Evolutionary conservation across 345 rosid genomes (phyloP).

Genomic region (Balakata baccata): DNA sequence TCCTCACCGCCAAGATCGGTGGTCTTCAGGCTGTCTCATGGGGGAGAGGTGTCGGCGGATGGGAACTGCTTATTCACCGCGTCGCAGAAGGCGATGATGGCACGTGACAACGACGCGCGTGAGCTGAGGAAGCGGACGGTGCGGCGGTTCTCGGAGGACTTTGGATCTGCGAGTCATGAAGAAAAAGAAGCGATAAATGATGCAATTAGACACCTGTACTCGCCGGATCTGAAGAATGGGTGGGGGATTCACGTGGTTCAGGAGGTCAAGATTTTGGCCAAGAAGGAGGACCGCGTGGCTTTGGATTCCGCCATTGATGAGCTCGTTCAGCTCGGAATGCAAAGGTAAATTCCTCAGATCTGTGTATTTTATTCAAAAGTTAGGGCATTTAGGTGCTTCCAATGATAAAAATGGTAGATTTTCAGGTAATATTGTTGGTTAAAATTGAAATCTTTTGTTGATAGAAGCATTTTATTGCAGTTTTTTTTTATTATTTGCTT

Average conservation of each 20-base stretch:
- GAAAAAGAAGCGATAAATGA: slow-evolving; percentile 47
- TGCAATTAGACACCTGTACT: slow-evolving; percentile 78
- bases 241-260: slow-evolving; percentile 98
- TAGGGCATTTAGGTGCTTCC: background rate
- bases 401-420: background rate
- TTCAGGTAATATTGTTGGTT: background rate
- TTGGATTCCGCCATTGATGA: slow-evolving; percentile 78
- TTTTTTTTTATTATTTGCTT: slow-evolving; percentile 22
- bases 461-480: background rate
- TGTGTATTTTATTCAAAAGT: background rate
- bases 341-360: slow-evolving; percentile 43
- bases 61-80: slow-evolving; percentile 98
- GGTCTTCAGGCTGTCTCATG: slow-evolving; percentile 78
- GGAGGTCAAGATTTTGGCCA: slow-evolving; percentile 79
- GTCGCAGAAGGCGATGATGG: slow-evolving; percentile 64
- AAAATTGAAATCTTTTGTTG: background rate
- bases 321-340: slow-evolving; percentile 85
- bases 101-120: slow-evolving; percentile 72
- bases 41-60: slow-evolving; percentile 91
- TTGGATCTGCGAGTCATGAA: slow-evolving; percentile 54
- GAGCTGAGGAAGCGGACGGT: slow-evolving; percentile 68
- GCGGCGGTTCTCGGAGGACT: slow-evolving; percentile 61
- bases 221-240: slow-evolving; percentile 96
- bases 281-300: slow-evolving; percentile 59
- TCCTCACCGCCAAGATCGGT: slow-evolving; percentile 32